phyloP scores from a whole-genome alignment of 257 asterid genomes.

The Apocynum venetum region DNA sequence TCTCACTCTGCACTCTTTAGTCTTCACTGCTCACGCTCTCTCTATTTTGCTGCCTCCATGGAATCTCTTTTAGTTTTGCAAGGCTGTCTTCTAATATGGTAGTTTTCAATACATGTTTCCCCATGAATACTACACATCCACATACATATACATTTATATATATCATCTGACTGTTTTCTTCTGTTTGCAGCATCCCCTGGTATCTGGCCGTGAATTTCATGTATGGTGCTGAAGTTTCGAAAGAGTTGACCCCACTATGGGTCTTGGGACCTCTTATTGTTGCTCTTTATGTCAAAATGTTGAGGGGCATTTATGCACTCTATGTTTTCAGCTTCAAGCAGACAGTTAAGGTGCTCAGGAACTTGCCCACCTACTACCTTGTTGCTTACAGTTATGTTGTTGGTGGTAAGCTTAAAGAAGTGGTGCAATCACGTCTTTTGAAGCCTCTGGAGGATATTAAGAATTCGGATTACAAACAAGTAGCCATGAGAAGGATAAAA shows the following conservation, averaged over 20 bases:
- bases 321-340: conserved; percentile 63
- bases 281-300: conserved; percentile 51
- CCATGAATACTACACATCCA: neutral
- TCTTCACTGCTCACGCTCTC: neutral
- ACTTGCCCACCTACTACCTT: conserved; percentile 40
- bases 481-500: conserved; percentile 35
- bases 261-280: conserved; percentile 68
- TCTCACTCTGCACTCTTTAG: neutral
- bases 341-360: conserved; percentile 46
- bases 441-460: conserved; percentile 45
- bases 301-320: conserved; percentile 46
- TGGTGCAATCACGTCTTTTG: conserved; percentile 28
- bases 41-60: neutral
- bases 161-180: conserved; percentile 1
- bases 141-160: neutral
- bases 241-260: conserved; percentile 80
- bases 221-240: conserved; percentile 62
- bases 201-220: conserved; percentile 50
- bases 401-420: conserved; percentile 56
- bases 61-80: neutral
- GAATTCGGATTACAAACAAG: conserved; percentile 42
- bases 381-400: conserved; percentile 29
- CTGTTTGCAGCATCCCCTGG: conserved; percentile 58
- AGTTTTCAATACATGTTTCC: neutral
- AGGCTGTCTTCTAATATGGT: neutral